A percentile compares a stretch with the other conserved stretches of the same genome.
These are phyloP conservation scores for Handroanthus guayacan DNA, from an alignment of 257 asterid species.

Conservation along the genomic window DNA sequence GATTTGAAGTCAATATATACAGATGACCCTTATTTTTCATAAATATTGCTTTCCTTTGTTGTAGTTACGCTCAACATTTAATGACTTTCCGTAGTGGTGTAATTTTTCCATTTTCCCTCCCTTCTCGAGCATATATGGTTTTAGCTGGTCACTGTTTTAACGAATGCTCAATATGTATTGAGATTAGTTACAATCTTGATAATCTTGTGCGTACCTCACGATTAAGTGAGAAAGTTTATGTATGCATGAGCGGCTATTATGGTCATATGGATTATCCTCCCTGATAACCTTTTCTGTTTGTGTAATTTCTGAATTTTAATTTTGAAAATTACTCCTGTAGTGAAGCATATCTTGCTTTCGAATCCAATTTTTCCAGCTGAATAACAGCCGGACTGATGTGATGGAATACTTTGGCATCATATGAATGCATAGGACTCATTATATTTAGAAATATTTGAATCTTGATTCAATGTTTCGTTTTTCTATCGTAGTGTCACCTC, in stretches of 20 bases:
- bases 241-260: background rate
- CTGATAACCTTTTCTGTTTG: conserved; percentile 2
- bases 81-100: background rate
- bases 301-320: background rate
- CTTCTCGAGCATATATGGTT: background rate
- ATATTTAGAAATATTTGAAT: conserved; percentile 17
- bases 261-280: background rate
- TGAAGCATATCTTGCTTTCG: conserved; percentile 15
- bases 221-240: conserved; percentile 21
- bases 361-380: background rate
- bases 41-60: background rate
- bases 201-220: background rate
- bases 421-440: background rate
- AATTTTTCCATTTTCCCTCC: background rate
- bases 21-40: background rate
- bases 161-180: background rate
- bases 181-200: background rate
- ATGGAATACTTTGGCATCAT: conserved; percentile 6
- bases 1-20: background rate
- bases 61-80: conserved; percentile 7
- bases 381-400: background rate
- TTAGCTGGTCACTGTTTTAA: conserved; percentile 2
- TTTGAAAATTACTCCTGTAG: conserved; percentile 3
- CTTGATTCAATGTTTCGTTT: conserved; percentile 22
- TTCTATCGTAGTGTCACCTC: conserved; percentile 64